Evolutionary conservation across 345 rosid species (phyloP), one percentile per base, ranked within the genome.

Genomic region (Passiflora organensis): DNA sequence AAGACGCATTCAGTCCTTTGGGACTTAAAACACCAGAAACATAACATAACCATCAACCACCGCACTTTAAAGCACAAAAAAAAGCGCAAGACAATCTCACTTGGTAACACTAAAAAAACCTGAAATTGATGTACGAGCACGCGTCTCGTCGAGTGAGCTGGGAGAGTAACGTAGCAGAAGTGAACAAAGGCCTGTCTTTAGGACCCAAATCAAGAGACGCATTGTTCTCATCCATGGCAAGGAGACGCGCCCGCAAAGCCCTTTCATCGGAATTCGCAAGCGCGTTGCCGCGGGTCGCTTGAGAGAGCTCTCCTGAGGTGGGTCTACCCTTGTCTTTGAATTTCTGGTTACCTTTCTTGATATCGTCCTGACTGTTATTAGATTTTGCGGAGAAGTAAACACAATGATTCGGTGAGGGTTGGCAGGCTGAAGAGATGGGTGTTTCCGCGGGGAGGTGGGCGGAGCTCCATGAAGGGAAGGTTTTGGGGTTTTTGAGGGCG

Each of bases 111-210:
- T 58, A 43, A 19, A 51, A 34, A 13, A 11, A 73, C 91, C 79
- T 80, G 81, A 93, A 78, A 55, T 78, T 89, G 83, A 89, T 77
- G 83, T 84, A 93, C 68, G 80, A 64, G 70, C 84, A 72, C 23
- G 77, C 43, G 59, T 93, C 91, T 44, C 59, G 70, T 59, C 77
- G 77, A 18, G 87, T 59, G 43, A 89, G 94, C 56, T 65, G 71
- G 46, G 99, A 86, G 34, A 93, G 81, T 0, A 80, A 65, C 15
- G 80, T 60, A 43, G 76, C 56, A 37, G 81, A 65, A 62, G 97
- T 84, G 73, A 93, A 93, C 56, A 93, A 84, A 48, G 87, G 85
- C n/a, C 76, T 71, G 20, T 80, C 78, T 38, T 80, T 75, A 61
- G 82, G 81, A 36, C 95, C 87, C 48, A 82, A 76, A 61, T 89